Evolutionary conservation across 805 yeast species (phyloP).

Genomic region (Monosporozyma servazzii): DNA sequence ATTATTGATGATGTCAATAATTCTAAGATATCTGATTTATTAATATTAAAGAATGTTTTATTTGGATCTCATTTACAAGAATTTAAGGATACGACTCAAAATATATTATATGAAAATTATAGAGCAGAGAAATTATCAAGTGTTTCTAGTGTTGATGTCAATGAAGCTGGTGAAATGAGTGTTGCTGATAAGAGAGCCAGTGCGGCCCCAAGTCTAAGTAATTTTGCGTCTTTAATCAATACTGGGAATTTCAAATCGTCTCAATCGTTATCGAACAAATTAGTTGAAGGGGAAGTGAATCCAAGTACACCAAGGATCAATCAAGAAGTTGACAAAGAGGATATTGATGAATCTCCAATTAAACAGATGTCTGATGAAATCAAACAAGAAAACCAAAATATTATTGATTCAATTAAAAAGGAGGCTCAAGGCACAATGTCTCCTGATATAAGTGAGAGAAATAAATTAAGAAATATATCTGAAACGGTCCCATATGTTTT

Average conservation of each 20-base stretch:
- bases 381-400: constrained; percentile 32
- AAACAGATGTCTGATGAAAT: constrained; percentile 31
- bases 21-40: constrained; percentile 44
- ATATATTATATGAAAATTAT: constrained; percentile 64
- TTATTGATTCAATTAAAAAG: constrained; percentile 30
- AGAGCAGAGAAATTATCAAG: constrained; percentile 67
- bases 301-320: constrained; percentile 19
- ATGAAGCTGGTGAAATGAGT: background rate
- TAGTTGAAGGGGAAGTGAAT: background rate
- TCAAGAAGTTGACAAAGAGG: constrained; percentile 1
- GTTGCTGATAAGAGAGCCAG: constrained; percentile 18
- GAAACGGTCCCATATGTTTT: constrained; percentile 81
- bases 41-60: constrained; percentile 53
- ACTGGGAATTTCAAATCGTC: constrained; percentile 30
- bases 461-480: constrained; percentile 64
- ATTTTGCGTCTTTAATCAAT: constrained; percentile 28
- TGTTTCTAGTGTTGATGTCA: constrained; percentile 22
- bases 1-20: constrained; percentile 36
- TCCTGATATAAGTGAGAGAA: constrained; percentile 35
- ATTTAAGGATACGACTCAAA: constrained; percentile 72
- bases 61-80: constrained; percentile 80
- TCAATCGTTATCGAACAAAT: constrained; percentile 17
- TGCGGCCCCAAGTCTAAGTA: constrained; percentile 30
- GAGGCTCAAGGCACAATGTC: constrained; percentile 23
- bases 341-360: constrained; percentile 29